Conservation (phyloP, 345 rosid genomes). For the Populus nigra region DNA sequence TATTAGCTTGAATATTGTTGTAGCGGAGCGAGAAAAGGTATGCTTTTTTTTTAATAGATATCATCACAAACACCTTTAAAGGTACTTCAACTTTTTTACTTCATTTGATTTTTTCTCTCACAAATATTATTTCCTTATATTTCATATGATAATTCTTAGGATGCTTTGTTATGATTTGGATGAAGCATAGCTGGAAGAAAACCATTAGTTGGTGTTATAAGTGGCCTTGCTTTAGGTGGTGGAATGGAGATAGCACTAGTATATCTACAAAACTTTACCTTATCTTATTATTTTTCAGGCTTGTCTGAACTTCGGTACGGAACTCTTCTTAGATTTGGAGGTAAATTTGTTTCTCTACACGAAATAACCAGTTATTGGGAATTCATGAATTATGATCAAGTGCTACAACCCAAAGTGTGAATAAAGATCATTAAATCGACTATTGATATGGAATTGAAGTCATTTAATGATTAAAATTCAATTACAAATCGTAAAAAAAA, state of each 20-base stretch:
- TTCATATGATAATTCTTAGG: neutral
- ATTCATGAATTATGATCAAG: no score
- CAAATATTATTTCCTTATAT: neutral
- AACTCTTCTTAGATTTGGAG: conserved; percentile 10
- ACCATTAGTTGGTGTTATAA: conserved; percentile 27
- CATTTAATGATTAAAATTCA: no score
- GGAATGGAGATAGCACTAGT: conserved; percentile 28
- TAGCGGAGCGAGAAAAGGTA: conserved; percentile 1
- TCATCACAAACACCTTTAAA: conserved; percentile 16
- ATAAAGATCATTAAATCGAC: no score
- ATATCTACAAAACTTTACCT: neutral
- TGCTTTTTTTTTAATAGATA: conserved; percentile 20
- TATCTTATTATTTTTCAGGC: conserved; percentile 3
- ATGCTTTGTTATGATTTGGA: neutral
- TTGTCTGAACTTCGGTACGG: conserved; percentile 22
- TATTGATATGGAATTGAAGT: no score
- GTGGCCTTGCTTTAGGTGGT: conserved; percentile 23
- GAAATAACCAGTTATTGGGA: no score
- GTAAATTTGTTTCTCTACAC: neutral
- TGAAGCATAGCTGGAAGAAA: conserved; percentile 17
- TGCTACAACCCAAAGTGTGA: no score
- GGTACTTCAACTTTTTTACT: neutral
- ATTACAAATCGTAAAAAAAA: no score
- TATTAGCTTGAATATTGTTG: neutral
- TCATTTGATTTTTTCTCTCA: no score